Percentiles rank a stretch among this genome's conserved stretches.
Evolutionary conservation across 2,329 filamentous ascomycete species (phyloP).

Genomic region (Zarea fungicola): DNA sequence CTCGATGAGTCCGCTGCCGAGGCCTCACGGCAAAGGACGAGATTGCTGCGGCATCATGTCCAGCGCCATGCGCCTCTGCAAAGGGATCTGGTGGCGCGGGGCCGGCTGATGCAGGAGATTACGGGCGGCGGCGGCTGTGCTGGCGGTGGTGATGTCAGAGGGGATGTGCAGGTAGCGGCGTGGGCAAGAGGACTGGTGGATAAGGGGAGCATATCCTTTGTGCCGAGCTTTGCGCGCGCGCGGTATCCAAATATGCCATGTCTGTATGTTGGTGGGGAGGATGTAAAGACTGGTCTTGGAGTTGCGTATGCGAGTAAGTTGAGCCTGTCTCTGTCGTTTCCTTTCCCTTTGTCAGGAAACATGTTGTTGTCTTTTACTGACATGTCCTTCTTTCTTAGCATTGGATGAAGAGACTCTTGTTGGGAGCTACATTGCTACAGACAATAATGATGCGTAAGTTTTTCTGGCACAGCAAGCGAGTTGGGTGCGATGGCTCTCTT

Average conservation of each 20-base stretch:
- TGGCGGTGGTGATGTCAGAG: conserved; percentile 10
- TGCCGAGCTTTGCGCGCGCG: conserved; percentile 22
- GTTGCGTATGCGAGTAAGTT: conserved; percentile 41
- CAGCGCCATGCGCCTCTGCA: conserved; percentile 28
- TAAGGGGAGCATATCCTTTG: conserved; percentile 37
- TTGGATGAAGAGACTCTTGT: conserved; percentile 30
- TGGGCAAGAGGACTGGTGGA: conserved; percentile 35
- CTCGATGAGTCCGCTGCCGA: conserved; percentile 33
- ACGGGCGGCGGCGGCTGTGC: neutral
- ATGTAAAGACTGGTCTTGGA: conserved; percentile 35
- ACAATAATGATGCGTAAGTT: conserved; percentile 37
- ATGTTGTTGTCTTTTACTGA: no score
- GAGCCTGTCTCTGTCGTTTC: no score
- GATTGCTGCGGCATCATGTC: conserved; percentile 33
- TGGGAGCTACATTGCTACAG: conserved; percentile 38
- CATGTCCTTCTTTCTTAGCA: no score
- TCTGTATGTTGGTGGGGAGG: conserved; percentile 36
- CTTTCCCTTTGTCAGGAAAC: neutral
- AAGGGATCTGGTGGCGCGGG: conserved; percentile 28
- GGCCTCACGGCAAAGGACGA: conserved; percentile 22
- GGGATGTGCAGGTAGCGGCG: conserved; percentile 25
- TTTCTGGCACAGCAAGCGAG: no score
- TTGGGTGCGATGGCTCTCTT: no score
- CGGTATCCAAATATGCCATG: conserved; percentile 32
- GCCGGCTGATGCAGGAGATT: conserved; percentile 25